Base-by-base conservation (phyloP, 2,329 filamentous ascomycete species). In the Nigrospora sphaerica region DNA sequence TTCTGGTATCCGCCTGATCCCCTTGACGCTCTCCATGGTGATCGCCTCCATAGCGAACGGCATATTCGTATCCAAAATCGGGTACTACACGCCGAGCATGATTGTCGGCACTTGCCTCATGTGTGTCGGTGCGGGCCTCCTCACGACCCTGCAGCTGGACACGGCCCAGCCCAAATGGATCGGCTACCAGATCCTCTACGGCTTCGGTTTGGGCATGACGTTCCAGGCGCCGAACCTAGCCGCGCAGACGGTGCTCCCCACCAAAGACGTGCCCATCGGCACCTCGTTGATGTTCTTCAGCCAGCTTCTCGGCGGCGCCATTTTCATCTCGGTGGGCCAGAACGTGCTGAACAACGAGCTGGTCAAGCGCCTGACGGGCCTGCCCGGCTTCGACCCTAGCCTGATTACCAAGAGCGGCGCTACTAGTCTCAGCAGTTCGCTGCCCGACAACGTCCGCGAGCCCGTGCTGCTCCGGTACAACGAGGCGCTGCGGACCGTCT, bases 401-500 rank as follows among this genome's bases (percentile, higher is more conserved):
- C 40, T 58, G 35, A 56, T 67, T 28, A 49, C 57, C 37, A 39
- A 53, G 9, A 60, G 52, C 12, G 66, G 66, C 34, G 65, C 63
- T 4, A 62, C 59, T 0, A 50, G 51, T 5, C 38, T 64, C 6
- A 52, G 54, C 39, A 34, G 40, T 11, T 49, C 50, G 1, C 52
- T 62, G 18, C 48, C 58, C 0, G 11, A 46, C 1, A 35, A 56
- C 12, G 53, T 64, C 13, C 57, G 59, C 18, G 56, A 47, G 6
- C 36, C 44, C 1, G 58, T 56, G 12, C 49, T 70, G 34, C 16
- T 46, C 1, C 80, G 73, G 0, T 88, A 88, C 65, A 87, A 86
- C 57, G 60, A 68, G 19, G 71, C 81, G 0, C 62, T 88, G 34
- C 72, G 72, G 2, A 64, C 73, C 48, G 74, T 75, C 1, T 88